These are phyloP conservation scores for Phlebiopsis flavidoalba DNA, from an alignment of 768 basidiomycete genomes.

Conservation along the genomic window DNA sequence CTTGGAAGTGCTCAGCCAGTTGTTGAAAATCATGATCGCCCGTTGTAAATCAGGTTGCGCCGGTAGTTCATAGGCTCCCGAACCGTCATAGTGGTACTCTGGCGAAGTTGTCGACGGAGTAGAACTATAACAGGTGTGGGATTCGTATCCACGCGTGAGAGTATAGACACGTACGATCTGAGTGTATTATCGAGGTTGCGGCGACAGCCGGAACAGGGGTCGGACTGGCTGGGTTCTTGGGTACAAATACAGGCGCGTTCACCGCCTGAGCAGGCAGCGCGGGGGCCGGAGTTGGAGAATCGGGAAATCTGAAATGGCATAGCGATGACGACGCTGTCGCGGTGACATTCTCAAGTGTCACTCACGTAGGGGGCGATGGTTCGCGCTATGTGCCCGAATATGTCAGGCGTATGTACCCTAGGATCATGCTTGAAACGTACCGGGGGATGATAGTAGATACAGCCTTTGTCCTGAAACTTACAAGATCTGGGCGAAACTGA, in stretches of 20 bases:
- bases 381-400: constrained; percentile 18
- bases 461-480: constrained; percentile 84
- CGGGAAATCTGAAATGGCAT: constrained; percentile 26
- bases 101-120: constrained; percentile 12
- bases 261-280: constrained; percentile 59
- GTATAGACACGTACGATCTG: neutral
- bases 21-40: constrained; percentile 19
- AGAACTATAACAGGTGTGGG: constrained; percentile 10
- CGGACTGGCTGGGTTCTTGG: constrained; percentile 41
- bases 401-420: neutral
- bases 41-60: constrained; percentile 26
- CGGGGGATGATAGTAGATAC: constrained; percentile 76
- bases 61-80: constrained; percentile 7
- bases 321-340: neutral
- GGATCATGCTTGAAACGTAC: constrained; percentile 29
- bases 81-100: constrained; percentile 5
- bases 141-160: constrained; percentile 8
- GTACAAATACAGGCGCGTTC: constrained; percentile 83
- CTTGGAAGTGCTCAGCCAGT: constrained; percentile 29
- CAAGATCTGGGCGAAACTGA: constrained; percentile 49
- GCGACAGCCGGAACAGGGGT: constrained; percentile 4
- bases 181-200: neutral
- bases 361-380: constrained; percentile 25
- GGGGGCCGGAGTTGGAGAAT: constrained; percentile 36
- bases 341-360: neutral